phyloP scores from a whole-genome alignment of 371 early-diverging fungal genomes.

The Rhizopus sp. region DNA sequence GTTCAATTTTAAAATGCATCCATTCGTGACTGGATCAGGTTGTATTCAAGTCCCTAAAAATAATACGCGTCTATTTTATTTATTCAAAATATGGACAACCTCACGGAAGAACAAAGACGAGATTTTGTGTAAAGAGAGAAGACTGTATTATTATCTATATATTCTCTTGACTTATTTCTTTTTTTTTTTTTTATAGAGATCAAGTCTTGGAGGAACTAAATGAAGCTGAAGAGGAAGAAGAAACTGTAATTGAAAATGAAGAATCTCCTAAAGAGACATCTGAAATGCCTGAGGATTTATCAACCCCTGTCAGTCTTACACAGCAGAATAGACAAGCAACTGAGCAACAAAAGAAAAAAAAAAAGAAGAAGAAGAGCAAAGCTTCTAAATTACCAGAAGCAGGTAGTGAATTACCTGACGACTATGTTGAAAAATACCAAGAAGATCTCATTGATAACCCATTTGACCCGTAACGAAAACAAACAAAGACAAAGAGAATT shows the following conservation, averaged over 20 bases:
- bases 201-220: no score
- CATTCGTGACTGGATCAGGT: no score
- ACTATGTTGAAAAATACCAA: slow-evolving; percentile 37
- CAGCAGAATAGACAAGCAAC: slow-evolving; percentile 12
- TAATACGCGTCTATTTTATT: no score
- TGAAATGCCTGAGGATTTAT: slow-evolving; percentile 23
- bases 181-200: no score
- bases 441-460: slow-evolving; percentile 51
- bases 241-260: neutral
- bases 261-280: slow-evolving; percentile 4
- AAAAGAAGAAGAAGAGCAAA: slow-evolving; percentile 58
- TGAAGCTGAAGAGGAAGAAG: no score
- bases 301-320: slow-evolving; percentile 36
- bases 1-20: no score
- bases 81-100: no score
- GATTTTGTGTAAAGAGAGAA: no score
- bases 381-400: slow-evolving; percentile 54
- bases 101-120: no score
- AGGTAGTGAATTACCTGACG: slow-evolving; percentile 45
- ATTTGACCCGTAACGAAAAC: slow-evolving; percentile 37
- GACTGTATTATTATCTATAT: no score
- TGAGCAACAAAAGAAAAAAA: slow-evolving; percentile 52
- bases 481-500: neutral
- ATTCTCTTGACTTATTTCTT: no score
- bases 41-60: no score